phyloP scores from a whole-genome alignment of 805 yeast species.

The Lipomyces yamanashiensis region DNA sequence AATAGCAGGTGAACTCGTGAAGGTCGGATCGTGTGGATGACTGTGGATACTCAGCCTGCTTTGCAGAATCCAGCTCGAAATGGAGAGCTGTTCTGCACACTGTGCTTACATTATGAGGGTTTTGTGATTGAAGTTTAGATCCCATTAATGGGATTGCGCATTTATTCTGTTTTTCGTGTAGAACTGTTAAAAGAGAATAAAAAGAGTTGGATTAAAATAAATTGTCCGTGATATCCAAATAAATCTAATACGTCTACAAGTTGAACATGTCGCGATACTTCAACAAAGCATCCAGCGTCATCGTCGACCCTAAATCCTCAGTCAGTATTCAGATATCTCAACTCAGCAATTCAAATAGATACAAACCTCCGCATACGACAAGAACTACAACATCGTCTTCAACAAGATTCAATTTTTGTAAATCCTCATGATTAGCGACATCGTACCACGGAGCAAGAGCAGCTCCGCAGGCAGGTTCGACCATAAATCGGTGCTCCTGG shows the following conservation, averaged over 20 bases:
- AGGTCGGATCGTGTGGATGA: background rate
- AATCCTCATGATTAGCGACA: background rate
- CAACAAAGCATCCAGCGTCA: slow-evolving; percentile 11
- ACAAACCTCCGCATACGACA: slow-evolving; percentile 31
- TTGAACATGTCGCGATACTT: background rate
- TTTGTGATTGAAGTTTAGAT: too few species aligned
- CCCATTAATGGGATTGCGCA: too few species aligned
- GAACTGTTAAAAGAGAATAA: too few species aligned
- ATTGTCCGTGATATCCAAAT: background rate
- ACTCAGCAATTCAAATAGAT: background rate
- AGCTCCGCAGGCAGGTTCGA: slow-evolving; percentile 79
- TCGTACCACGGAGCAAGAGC: slow-evolving; percentile 54
- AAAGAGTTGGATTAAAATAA: too few species aligned
- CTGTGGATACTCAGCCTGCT: background rate
- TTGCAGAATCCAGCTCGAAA: slow-evolving; percentile 1
- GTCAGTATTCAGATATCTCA: background rate
- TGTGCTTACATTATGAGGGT: too few species aligned
- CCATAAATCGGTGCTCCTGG: slow-evolving; percentile 55
- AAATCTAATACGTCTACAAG: background rate
- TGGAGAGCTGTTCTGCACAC: background rate
- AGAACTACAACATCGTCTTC: slow-evolving; percentile 20
- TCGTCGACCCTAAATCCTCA: slow-evolving; percentile 5
- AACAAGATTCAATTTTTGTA: background rate
- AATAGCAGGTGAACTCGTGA: background rate
- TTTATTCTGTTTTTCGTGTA: too few species aligned